Percentiles rank a stretch among this genome's conserved stretches.
These are phyloP conservation scores for Akanthomyces dipterigenus DNA, from an alignment of 2,329 filamentous ascomycete genomes.

Conservation along the genomic window DNA sequence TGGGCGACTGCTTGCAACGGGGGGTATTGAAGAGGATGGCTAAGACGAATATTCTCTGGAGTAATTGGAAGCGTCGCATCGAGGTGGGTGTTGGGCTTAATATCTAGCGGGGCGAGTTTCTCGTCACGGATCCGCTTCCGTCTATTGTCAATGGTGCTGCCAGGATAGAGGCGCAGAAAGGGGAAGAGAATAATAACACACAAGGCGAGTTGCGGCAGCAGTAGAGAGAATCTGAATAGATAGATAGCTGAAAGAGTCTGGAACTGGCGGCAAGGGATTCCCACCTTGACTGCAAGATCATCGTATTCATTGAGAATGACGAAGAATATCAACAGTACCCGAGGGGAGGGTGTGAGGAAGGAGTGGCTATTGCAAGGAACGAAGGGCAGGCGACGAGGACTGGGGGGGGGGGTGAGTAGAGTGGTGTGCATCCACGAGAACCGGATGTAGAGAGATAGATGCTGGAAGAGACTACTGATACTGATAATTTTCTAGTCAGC, in stretches of 20 bases:
- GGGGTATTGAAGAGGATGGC: background rate
- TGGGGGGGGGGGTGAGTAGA: background rate
- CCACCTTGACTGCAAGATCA: background rate
- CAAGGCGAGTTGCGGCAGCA: background rate
- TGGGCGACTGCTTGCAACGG: background rate
- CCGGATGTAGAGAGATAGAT: background rate
- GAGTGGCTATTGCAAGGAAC: background rate
- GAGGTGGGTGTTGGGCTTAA: constrained; percentile 1
- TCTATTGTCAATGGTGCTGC: constrained; percentile 2
- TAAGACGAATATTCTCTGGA: background rate
- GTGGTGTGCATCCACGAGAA: background rate
- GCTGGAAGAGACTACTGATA: background rate
- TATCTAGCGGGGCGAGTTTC: constrained; percentile 5
- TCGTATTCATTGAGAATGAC: background rate
- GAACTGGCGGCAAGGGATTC: background rate
- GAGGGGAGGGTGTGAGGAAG: background rate
- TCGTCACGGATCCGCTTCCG: constrained; percentile 10
- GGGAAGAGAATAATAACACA: background rate
- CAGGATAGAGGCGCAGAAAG: background rate
- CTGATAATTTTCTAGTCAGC: background rate
- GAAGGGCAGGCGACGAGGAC: too few species aligned
- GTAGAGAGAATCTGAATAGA: background rate
- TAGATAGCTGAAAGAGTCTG: background rate
- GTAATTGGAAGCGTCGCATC: constrained; percentile 1
- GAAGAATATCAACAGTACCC: background rate